phyloP scores from a whole-genome alignment of 2,329 filamentous ascomycete genomes.

The Diaporthe ilicicola region DNA sequence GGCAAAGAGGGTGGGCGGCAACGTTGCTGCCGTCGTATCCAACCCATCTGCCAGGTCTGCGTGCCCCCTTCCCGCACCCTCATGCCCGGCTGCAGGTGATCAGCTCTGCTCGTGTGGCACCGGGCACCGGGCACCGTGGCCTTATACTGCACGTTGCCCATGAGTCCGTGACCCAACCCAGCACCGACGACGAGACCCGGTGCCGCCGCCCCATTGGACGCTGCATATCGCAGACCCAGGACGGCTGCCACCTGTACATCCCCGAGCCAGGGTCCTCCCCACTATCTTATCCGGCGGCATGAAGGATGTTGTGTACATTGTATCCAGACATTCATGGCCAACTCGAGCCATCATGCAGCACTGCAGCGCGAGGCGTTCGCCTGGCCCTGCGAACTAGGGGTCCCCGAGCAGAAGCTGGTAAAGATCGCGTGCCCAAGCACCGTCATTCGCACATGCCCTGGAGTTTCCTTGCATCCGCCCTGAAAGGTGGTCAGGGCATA shows the following conservation, averaged over 20 bases:
- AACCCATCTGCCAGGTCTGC: neutral
- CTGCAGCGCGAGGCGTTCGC: neutral
- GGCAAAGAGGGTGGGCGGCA: neutral
- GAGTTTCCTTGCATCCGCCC: neutral
- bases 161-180: constrained; percentile 29
- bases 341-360: neutral
- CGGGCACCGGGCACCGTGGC: neutral
- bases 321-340: neutral
- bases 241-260: constrained; percentile 10
- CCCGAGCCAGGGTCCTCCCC: neutral
- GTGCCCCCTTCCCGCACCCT: neutral
- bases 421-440: neutral
- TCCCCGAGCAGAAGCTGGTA: neutral
- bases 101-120: constrained; percentile 17
- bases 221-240: neutral
- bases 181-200: neutral
- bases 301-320: neutral
- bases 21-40: neutral
- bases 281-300: constrained; percentile 28
- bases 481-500: neutral
- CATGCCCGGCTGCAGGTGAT: constrained; percentile 26
- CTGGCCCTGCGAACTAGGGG: neutral
- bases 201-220: neutral
- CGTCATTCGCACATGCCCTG: neutral
- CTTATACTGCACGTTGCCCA: constrained; percentile 22